Evolutionary conservation across 73 alveolate genomes (phyloP).

Genomic region (Paramecium caudatum): DNA sequence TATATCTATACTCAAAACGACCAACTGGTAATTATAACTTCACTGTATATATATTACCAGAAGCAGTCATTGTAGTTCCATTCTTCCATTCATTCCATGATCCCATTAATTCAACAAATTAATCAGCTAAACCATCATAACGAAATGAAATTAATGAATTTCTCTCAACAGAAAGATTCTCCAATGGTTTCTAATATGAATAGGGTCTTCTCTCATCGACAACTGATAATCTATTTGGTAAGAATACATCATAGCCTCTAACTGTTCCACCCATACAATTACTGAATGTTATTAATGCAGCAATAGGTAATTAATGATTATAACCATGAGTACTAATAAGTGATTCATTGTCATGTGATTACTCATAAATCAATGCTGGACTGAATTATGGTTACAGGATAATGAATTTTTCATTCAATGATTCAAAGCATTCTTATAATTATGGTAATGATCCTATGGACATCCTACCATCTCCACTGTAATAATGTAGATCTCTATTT

Average conservation of each 20-base stretch:
- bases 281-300: constrained; percentile 87
- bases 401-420: not conserved
- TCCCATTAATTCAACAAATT: constrained; percentile 81
- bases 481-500: constrained; percentile 80
- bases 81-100: constrained; percentile 91
- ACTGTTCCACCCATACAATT: constrained; percentile 91
- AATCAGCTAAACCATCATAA: constrained; percentile 56
- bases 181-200: not conserved
- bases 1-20: constrained; percentile 85
- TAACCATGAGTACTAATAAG: constrained; percentile 84
- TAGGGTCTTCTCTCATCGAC: constrained; percentile 93
- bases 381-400: constrained; percentile 26
- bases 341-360: constrained; percentile 97
- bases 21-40: not conserved
- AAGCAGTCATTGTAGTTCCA: constrained; percentile 22
- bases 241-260: constrained; percentile 93
- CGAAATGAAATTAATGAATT: not conserved
- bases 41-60: not conserved
- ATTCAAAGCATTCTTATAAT: constrained; percentile 7
- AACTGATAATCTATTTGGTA: constrained; percentile 90
- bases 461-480: constrained; percentile 79
- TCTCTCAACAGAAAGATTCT: not conserved
- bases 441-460: constrained; percentile 66
- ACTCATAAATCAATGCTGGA: constrained; percentile 88
- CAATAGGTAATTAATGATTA: constrained; percentile 85